Conservation (phyloP, 352 stramenopile species). For the Globisporangium okanoganense region DNA sequence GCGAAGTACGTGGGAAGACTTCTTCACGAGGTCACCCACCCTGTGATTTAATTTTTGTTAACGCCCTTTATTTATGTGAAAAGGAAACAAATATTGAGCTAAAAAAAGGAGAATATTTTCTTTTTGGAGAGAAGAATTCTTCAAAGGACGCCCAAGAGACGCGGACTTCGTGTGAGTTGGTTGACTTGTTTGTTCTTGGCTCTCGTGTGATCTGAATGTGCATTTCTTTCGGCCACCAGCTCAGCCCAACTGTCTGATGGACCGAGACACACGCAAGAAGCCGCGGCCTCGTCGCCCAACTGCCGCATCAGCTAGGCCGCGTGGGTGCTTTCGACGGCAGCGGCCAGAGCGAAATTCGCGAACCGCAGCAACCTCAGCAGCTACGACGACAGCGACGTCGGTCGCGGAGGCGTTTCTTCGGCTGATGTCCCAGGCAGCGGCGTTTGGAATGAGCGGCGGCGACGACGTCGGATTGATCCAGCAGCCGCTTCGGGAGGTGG, state of each 20-base stretch:
- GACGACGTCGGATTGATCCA: neutral
- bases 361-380: neutral
- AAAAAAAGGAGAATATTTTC: too few relatives aligned
- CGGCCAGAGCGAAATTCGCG: neutral
- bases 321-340: neutral
- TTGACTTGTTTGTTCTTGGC: too few relatives aligned
- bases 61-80: conserved; percentile 7
- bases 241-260: conserved; percentile 3
- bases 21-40: neutral
- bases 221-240: too few relatives aligned
- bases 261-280: neutral
- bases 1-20: neutral
- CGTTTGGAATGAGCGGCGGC: neutral
- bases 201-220: too few relatives aligned
- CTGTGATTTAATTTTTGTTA: conserved; percentile 3
- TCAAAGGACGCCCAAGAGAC: too few relatives aligned
- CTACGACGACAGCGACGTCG: neutral
- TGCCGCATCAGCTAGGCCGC: neutral
- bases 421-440: conserved; percentile 1
- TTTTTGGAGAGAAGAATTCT: too few relatives aligned
- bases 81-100: too few relatives aligned
- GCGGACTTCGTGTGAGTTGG: too few relatives aligned
- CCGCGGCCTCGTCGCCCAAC: neutral
- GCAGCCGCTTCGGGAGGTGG: neutral
- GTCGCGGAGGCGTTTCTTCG: neutral